Conservation (phyloP, 225 moss, liverwort and hornwort species). For the Marchantia polymorpha region DNA sequence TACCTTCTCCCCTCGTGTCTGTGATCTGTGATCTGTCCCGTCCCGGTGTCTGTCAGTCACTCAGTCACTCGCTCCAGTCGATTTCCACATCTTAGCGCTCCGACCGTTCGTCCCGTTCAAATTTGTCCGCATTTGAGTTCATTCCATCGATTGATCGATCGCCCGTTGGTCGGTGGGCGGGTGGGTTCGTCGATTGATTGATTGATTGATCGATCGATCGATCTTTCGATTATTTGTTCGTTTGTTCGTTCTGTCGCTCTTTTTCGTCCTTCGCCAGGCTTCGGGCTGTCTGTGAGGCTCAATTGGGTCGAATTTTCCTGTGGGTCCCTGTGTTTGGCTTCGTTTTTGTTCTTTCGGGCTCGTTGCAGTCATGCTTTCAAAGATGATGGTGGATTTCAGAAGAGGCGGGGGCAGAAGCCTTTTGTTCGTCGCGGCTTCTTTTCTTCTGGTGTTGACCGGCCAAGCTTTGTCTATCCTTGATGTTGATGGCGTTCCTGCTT, state of each 20-base stretch:
- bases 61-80: neutral
- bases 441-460: neutral
- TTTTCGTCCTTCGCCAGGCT: neutral
- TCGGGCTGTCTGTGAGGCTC: neutral
- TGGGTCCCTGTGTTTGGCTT: neutral
- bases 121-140: neutral
- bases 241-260: neutral
- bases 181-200: no score
- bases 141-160: neutral
- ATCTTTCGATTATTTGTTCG: no score
- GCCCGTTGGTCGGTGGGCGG: no score
- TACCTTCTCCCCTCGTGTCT: neutral
- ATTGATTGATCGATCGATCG: neutral
- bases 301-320: neutral
- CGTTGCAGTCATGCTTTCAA: neutral
- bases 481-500: slow-evolving; percentile 27
- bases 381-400: slow-evolving; percentile 27
- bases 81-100: neutral
- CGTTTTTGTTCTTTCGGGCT: neutral
- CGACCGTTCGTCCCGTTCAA: neutral
- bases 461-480: slow-evolving; percentile 24
- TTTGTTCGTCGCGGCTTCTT: neutral
- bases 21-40: neutral
- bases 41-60: neutral
- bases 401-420: slow-evolving; percentile 23